Evolutionary conservation across 139 green algal species (phyloP), one percentile per base, ranked within the genome.

Genomic region (Choricystis sp.): DNA sequence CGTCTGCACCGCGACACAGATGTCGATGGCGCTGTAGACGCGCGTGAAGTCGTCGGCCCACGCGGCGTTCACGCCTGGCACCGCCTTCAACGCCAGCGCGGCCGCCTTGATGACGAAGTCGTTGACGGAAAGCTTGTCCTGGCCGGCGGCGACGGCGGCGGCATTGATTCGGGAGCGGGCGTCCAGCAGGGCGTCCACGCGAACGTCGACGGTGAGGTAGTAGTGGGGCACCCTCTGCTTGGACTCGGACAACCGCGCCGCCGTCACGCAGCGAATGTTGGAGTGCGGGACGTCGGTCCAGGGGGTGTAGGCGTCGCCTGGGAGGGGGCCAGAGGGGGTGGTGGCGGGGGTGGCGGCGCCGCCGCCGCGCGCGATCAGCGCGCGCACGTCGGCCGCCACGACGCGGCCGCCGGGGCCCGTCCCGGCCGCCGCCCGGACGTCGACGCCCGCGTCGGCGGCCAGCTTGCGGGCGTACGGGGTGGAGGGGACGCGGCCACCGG

Each of bases 221-320:
- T 97, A 98, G 79, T 98, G 92, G 2, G 92, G 92, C 26, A 98
- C 80, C 5, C 83, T 93, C 67, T 89, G 83, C 79, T 98, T 98
- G 67, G 77, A 88, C 77, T 97, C 84, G 65, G 94, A 68, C 73
- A 98, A 77, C 16, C 92, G 77, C 64, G 74, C 49, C 1, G 92
- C 92, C 16, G 82, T 96, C n/a, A 98, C 77, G 29, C 24, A 55
- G 62, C 81, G 75, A 66, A 95, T 90, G 57, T 94, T 74, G 61
- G 49, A 86, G 66, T 86, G 76, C 19, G 73, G 66, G n/a, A 92
- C 66, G 68, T 96, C 90, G 26, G 75, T 72, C 66, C 68, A 87
- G 20, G 57, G 2, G 14, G 25, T 3, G 29, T 31, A 64, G 3
- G 48, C 62, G 5, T 57, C 29, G 14, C 63, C 26, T 20, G 69